Conservation (phyloP, 208 protist species). For the Porcisia deanei region DNA sequence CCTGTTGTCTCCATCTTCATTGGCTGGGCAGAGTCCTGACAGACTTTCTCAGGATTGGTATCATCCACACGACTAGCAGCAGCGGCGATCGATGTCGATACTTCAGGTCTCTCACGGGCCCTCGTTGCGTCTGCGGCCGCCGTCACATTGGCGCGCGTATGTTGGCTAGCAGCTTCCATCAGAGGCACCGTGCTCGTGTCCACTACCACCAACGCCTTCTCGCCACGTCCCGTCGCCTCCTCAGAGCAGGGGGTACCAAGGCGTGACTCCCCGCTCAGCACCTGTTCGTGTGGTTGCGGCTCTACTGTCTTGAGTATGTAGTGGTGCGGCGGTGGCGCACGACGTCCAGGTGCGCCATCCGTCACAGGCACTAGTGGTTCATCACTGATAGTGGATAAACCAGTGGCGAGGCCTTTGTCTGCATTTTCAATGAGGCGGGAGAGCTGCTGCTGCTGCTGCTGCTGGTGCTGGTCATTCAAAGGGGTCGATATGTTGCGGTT, state of each 20-base stretch:
- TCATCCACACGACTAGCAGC: background rate
- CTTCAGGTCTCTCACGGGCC: background rate
- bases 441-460: background rate
- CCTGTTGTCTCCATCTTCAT: background rate
- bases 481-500: background rate
- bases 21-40: background rate
- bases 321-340: conserved; percentile 27
- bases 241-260: background rate
- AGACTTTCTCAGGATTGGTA: background rate
- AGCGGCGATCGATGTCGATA: background rate
- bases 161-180: background rate
- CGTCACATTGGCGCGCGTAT: background rate
- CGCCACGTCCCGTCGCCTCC: background rate
- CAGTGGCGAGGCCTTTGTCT: background rate
- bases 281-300: conserved; percentile 19
- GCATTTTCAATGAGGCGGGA: background rate
- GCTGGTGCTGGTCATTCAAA: background rate
- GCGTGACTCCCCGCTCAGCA: background rate
- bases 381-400: background rate
- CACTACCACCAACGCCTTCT: background rate
- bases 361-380: background rate
- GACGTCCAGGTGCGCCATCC: background rate
- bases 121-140: background rate
- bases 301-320: conserved; percentile 33
- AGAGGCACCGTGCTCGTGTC: background rate